These are phyloP conservation scores for Golubevia sp. DNA, from an alignment of 1,284 basidiomycete species.

Conservation along the genomic window DNA sequence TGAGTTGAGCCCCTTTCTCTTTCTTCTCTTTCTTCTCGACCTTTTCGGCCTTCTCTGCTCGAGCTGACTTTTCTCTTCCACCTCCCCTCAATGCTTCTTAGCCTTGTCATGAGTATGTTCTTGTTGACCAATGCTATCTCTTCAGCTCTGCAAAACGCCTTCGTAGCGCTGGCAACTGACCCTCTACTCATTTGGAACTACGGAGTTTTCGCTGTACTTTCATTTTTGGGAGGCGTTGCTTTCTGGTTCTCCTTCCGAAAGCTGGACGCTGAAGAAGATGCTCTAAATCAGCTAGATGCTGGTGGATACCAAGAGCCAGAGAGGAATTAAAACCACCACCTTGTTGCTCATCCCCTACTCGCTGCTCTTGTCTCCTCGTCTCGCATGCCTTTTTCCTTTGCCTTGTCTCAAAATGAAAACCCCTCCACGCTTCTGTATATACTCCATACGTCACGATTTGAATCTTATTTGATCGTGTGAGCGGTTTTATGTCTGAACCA, in stretches of 20 bases:
- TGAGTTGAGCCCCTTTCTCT: slow-evolving; percentile 19
- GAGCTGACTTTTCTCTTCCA: background rate
- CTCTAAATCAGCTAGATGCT: no score
- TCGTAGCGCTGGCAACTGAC: slow-evolving; percentile 45
- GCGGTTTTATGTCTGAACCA: no score
- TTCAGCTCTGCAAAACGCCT: slow-evolving; percentile 49
- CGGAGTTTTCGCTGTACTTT: slow-evolving; percentile 66
- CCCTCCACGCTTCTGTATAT: no score
- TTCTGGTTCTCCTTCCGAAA: slow-evolving; percentile 72
- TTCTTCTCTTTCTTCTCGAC: background rate
- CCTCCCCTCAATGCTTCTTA: background rate
- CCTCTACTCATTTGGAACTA: slow-evolving; percentile 64
- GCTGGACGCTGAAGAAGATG: slow-evolving; percentile 70
- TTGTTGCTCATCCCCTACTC: no score
- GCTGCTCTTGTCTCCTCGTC: no score
- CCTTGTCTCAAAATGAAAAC: no score
- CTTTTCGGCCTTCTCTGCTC: background rate
- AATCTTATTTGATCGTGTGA: no score
- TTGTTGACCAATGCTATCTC: slow-evolving; percentile 53
- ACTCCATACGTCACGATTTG: no score
- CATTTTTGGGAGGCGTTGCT: slow-evolving; percentile 65
- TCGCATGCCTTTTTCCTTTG: no score
- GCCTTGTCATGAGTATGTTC: slow-evolving; percentile 12
- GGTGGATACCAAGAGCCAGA: no score
- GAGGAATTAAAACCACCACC: no score